These are phyloP conservation scores for Rhodotorula toruloides DNA, from an alignment of 768 basidiomycete genomes.

Conservation along the genomic window DNA sequence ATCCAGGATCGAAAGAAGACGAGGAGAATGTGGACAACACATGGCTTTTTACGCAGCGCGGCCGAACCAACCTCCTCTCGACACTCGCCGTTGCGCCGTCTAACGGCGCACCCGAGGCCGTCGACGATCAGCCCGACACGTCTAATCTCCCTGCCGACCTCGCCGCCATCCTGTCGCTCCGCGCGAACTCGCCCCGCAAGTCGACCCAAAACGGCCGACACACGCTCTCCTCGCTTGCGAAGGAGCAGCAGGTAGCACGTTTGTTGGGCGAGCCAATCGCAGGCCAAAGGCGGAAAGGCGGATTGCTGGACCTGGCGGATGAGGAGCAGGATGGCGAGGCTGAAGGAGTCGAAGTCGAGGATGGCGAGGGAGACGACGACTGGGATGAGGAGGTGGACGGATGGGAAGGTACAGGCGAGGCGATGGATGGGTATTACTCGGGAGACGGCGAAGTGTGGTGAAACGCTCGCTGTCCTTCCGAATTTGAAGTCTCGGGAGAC, in stretches of 20 bases:
- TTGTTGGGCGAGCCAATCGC: conserved; percentile 15
- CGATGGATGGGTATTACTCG: conserved; percentile 36
- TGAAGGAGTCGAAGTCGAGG: neutral
- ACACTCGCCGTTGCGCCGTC: neutral
- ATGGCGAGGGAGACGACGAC: conserved; percentile 30
- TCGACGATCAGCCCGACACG: neutral
- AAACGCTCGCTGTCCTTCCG: too few relatives aligned
- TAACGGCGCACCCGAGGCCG: neutral
- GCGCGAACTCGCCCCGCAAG: conserved; percentile 26
- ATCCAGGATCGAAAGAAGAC: too few relatives aligned
- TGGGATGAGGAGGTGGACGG: conserved; percentile 37
- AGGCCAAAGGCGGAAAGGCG: neutral
- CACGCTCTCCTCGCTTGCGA: neutral
- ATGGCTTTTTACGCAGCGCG: conserved; percentile 8
- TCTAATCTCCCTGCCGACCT: conserved; percentile 23
- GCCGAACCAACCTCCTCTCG: neutral
- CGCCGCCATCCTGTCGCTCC: conserved; percentile 27
- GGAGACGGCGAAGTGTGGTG: conserved; percentile 7
- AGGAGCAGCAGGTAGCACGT: conserved; percentile 20
- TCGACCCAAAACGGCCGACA: too few relatives aligned
- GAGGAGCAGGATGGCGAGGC: neutral
- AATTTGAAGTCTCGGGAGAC: neutral
- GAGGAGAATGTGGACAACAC: neutral
- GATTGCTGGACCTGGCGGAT: conserved; percentile 17
- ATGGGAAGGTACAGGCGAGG: conserved; percentile 31